Evolutionary conservation across 2,329 filamentous ascomycete genomes (phyloP), one percentile per base, ranked within the genome.

Genomic region (Ophiostoma tasmaniense): DNA sequence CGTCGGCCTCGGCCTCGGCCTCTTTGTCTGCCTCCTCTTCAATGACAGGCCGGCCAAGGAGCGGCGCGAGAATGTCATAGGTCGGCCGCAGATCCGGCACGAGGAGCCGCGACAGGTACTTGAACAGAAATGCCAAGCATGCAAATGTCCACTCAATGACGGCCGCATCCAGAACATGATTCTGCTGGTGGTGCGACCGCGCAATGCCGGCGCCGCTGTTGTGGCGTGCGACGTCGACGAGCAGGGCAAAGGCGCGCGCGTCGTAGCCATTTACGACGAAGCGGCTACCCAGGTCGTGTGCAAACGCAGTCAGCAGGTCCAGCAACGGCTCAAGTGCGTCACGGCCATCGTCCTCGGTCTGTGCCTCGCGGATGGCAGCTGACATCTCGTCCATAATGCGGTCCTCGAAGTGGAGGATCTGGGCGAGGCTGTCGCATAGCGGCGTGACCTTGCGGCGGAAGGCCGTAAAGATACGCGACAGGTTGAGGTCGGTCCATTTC

Each of bases 131-230:
- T 64, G 95, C 93, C 69, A 99, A 83, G 74, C 92, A 93, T 14
- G 90, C 92, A 79, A 99, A 99, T 66, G 92, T 94, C 93, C 94
- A 98, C 80, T 99, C 95, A 66, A 98, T 91, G n/a, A 96, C 93
- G 72, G 93, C 91, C 33, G 91, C 89, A 75, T 91, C 90, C 69
- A 90, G 84, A 67, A 91, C 87, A 74, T 87, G 90, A 68, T 89
- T 89, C 64, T 72, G 69, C 68, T 71, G 69, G 45, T 66, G 64
- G 20, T 69, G 70, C 25, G 68, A 66, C 5, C 67, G 67, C 20
- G 59, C 37, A 10, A 65, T 39, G 55, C 71, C 71, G n/a, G 69
- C 70, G 33, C 69, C 61, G 66, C 67, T 68, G 55, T 72, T 71
- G 59, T 68, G 68, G 3, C 67, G 69, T 13, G 93, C 93, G 72